Evolutionary conservation across 2,329 filamentous ascomycete genomes (phyloP).

Genomic region (Myriosclerotinia duriaeana): DNA sequence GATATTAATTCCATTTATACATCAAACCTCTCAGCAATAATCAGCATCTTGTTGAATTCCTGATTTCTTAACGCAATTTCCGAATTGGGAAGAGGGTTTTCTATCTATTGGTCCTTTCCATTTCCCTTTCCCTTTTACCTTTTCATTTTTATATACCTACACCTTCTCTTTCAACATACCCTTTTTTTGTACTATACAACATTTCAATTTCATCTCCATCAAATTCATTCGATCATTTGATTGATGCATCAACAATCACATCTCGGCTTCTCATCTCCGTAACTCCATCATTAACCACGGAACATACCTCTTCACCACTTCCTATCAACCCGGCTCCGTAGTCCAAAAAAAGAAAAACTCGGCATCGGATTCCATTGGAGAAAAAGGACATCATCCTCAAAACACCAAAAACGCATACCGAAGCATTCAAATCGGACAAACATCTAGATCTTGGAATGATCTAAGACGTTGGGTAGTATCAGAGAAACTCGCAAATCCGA

Average conservation of each 20-base stretch:
- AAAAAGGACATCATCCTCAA: neutral
- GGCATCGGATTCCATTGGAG: neutral
- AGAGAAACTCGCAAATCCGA: neutral
- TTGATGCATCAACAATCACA: neutral
- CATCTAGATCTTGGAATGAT: neutral
- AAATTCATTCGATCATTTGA: neutral
- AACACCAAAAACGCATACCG: neutral
- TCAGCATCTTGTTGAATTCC: neutral
- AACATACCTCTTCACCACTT: neutral
- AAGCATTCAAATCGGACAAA: neutral
- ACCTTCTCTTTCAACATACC: neutral
- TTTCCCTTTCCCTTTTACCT: conserved; percentile 5
- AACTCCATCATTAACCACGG: neutral
- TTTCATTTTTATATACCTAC: conserved; percentile 11
- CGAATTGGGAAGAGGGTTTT: neutral
- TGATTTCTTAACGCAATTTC: conserved; percentile 9
- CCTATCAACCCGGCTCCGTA: neutral
- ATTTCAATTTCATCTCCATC: neutral
- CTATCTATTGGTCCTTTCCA: conserved; percentile 8
- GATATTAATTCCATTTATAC: neutral
- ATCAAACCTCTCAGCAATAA: neutral
- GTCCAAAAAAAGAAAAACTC: neutral
- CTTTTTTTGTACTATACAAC: neutral
- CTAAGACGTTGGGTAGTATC: conserved; percentile 5
- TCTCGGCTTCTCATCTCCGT: neutral